Conservation (phyloP, 106 monocot genomes). For the Xerophyta viscosa region DNA sequence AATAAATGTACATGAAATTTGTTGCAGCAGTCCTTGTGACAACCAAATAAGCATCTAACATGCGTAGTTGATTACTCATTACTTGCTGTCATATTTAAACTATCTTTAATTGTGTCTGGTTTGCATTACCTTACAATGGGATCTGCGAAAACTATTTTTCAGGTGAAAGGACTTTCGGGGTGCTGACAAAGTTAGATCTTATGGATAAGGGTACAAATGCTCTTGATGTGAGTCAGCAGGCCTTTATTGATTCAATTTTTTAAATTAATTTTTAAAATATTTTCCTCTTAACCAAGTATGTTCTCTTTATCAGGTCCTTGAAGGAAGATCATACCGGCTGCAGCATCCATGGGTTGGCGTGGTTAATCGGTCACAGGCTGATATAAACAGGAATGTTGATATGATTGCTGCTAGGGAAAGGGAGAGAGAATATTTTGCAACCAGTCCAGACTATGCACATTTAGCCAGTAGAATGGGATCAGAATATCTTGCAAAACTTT, state of each 20-base stretch:
- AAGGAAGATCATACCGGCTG: slow-evolving; percentile 38
- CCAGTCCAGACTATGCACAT: slow-evolving; percentile 39
- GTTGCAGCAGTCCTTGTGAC: no score
- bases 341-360: slow-evolving; percentile 41
- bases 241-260: background rate
- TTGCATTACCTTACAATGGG: no score
- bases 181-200: slow-evolving; percentile 46
- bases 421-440: slow-evolving; percentile 36
- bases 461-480: slow-evolving; percentile 41
- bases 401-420: slow-evolving; percentile 34
- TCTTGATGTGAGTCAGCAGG: slow-evolving; percentile 24
- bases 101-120: no score
- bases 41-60: no score
- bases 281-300: background rate
- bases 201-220: slow-evolving; percentile 34
- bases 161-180: slow-evolving; percentile 51
- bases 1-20: no score
- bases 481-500: slow-evolving; percentile 48
- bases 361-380: slow-evolving; percentile 44
- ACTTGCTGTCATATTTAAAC: no score
- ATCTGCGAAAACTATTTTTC: background rate
- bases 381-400: slow-evolving; percentile 36
- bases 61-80: no score
- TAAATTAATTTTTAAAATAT: background rate
- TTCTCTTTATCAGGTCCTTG: slow-evolving; percentile 27